Evolutionary conservation across 495 filamentous ascomycete species (phyloP), one percentile per base, ranked within the genome.

Genomic region (Daldinia loculata): DNA sequence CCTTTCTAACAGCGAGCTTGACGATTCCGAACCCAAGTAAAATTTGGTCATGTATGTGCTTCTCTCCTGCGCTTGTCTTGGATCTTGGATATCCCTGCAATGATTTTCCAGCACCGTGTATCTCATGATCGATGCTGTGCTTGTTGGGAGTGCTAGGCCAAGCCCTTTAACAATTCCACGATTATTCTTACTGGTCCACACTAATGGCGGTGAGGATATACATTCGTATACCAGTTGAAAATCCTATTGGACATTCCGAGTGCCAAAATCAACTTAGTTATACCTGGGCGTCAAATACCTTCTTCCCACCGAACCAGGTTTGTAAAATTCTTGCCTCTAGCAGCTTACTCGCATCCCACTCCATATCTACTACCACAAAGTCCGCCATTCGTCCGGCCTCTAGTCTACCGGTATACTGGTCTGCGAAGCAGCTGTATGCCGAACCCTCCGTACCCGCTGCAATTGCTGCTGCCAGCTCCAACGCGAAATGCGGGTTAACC

Each of bases 301-400:
- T 85, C 56, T 67, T 76, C 12, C 88, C 88, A 34, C 75, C 75
- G 62, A 81, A 85, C 88, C 88, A 90, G 0, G 87, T 90, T 78
- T 89, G 80, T 50, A 60, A 59, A 5, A 88, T 79, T 52, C 57
- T 81, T 4, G 85, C 85, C n/a, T 85, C 74, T 51, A 88, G 74
- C 61, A 90, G 77, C 67, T 72, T 80, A 36, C 85, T 82, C 14
- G 76, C 76, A 17, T 83, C 78, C 83, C 84, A 88, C 45, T 84
- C 79, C 84, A 89, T 89, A 52, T 90, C 84, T 6, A 87, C 76
- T 5, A 90, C 79, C 19, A 83, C 82, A 67, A 90, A 87, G 69
- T 91, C 84, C 2, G 88, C 88, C 75, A 80, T 81, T 60, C 77
- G 78, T 15, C 87, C 88, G 22, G 76, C 71, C 55, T 79, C 72